These are phyloP conservation scores for Aspergillus sclerotiicarbonarius DNA, from an alignment of 495 filamentous ascomycete species.

Conservation along the genomic window DNA sequence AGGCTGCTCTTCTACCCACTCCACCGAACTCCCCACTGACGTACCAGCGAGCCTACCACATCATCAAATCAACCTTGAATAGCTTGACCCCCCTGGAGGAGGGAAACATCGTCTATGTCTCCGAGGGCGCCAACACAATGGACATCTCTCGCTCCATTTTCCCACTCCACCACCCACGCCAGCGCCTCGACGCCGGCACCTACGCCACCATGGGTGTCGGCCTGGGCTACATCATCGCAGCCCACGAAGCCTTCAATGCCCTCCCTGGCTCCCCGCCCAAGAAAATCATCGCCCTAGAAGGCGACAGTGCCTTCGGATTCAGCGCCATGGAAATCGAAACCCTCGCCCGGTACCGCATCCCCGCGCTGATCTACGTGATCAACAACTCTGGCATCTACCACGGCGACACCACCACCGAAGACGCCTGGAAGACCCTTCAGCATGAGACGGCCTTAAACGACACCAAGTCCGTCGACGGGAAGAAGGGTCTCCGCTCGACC, in stretches of 20 bases:
- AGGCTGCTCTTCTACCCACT: constrained; percentile 34
- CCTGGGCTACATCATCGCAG: constrained; percentile 62
- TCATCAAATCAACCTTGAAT: constrained; percentile 50
- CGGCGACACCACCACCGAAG: constrained; percentile 45
- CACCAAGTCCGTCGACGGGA: constrained; percentile 32
- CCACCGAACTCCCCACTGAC: constrained; percentile 45
- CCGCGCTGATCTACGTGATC: constrained; percentile 60
- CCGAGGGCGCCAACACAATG: constrained; percentile 69
- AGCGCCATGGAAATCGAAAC: constrained; percentile 64
- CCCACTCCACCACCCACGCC: constrained; percentile 55
- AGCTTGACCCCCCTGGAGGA: constrained; percentile 37
- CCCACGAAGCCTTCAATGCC: constrained; percentile 58
- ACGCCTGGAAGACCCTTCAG: constrained; percentile 42
- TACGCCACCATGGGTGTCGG: constrained; percentile 71
- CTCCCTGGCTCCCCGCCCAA: constrained; percentile 36
- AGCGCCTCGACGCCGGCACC: constrained; percentile 62
- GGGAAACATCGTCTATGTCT: constrained; percentile 59
- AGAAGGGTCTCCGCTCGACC: constrained; percentile 49
- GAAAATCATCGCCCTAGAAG: constrained; percentile 61
- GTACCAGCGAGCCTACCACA: constrained; percentile 53
- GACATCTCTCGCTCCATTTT: constrained; percentile 64
- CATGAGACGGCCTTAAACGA: constrained; percentile 31
- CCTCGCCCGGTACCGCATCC: constrained; percentile 61
- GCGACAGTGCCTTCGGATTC: constrained; percentile 64
- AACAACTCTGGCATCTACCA: constrained; percentile 67